Base-by-base conservation (phyloP, 345 rosid genomes). In the Brassica cretica region DNA sequence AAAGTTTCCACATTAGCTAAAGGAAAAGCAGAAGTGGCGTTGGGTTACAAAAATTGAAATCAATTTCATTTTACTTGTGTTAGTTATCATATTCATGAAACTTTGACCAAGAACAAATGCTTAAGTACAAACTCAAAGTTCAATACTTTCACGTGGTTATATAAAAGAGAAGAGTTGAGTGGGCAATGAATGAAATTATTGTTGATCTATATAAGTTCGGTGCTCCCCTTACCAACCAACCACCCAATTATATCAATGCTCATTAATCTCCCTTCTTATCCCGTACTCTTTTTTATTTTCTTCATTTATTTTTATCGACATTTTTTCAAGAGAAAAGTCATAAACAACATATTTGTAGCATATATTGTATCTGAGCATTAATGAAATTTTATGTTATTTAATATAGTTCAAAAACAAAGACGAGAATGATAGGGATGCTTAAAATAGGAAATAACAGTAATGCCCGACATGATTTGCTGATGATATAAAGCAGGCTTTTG, bases 391-490 rank as follows among this genome's bases (percentile, higher is more conserved):
- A 35, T 64, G 41, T 49, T 49, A 33, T 64, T 33, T 2, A 8
- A 33, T 16, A 46, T 46, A 21, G 44, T 14, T 58, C 37, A 58
- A 1, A 72, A 76, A 68, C 39, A 33, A 62, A 76, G 18, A 33
- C 24, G 14, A 61, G 60, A 61, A 27, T 25, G 65, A 2, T 61
- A 61, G 32, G 35, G 65, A 78, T 66, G 24, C 30, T 44, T 78
- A 66, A 66, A 77, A 71, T 16, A n/a, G 72, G 63, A 65, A 72
- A 72, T 58, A 66, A 72, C 76, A 72, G 76, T 19, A 39, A 70
- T 25, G 5, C 18, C 56, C 19, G 29, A 39, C 49, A 73, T 37
- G 55, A 59, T 2, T 30, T 25, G 61, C 8, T 69, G 49, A 59
- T 39, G 41, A 74, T 66, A 74, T 35, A 41, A 61, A 39, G 27